phyloP scores from a whole-genome alignment of 1,284 basidiomycete genomes.

The Rugosomyces carneus region DNA sequence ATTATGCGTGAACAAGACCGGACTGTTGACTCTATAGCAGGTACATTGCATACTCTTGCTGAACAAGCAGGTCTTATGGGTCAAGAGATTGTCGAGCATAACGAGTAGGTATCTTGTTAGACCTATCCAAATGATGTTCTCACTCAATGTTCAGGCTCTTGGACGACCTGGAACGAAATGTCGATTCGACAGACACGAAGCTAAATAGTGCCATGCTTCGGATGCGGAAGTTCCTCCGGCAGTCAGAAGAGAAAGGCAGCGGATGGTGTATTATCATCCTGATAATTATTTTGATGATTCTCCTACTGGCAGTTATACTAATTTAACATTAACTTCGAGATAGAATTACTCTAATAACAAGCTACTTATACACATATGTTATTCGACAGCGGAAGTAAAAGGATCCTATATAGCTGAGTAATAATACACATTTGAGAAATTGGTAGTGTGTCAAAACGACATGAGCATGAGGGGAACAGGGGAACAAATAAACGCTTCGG shows the following conservation, averaged over 20 bases:
- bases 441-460: neutral
- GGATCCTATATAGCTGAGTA: neutral
- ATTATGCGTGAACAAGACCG: conserved; percentile 83
- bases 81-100: conserved; percentile 81
- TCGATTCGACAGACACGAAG: conserved; percentile 70
- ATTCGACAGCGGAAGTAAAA: neutral
- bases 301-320: conserved; percentile 54
- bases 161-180: conserved; percentile 70
- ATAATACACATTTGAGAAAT: neutral
- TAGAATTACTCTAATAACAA: too few relatives aligned
- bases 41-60: conserved; percentile 73
- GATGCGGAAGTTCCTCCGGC: conserved; percentile 75
- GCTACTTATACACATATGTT: neutral
- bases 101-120: conserved; percentile 53
- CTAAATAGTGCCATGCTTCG: conserved; percentile 63
- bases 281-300: conserved; percentile 48
- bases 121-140: neutral
- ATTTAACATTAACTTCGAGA: conserved; percentile 26
- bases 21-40: conserved; percentile 79
- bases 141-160: conserved; percentile 45
- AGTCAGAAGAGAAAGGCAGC: conserved; percentile 66
- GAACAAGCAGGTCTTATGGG: conserved; percentile 91
- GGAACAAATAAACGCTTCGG: too few relatives aligned
- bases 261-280: conserved; percentile 49
- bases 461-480: too few relatives aligned